Evolutionary conservation across 202 grass and related monocot species (phyloP).

Genomic region (Elaeis oleifera): DNA sequence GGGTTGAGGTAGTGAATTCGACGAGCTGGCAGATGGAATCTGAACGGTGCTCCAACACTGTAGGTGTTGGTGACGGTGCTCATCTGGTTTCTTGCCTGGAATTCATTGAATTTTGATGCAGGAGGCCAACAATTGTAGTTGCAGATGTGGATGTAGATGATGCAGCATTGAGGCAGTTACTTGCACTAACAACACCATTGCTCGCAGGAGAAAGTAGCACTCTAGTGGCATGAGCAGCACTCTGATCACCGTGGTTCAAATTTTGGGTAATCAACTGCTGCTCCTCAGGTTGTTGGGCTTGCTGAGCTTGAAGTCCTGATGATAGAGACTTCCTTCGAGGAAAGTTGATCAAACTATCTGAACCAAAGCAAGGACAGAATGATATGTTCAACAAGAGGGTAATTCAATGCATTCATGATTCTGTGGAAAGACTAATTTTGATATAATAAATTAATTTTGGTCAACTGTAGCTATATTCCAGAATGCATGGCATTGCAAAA

Average conservation of each 20-base stretch:
- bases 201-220: conserved; percentile 48
- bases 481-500: no score
- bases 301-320: conserved; percentile 32
- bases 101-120: conserved; percentile 50
- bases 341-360: conserved; percentile 82
- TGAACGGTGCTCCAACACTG: conserved; percentile 33
- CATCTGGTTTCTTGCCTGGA: conserved; percentile 60
- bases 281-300: conserved; percentile 44
- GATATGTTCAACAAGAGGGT: no score
- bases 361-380: background rate
- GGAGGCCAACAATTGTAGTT: conserved; percentile 30
- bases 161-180: conserved; percentile 48
- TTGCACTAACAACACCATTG: conserved; percentile 51
- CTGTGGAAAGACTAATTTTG: no score
- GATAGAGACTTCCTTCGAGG: conserved; percentile 45
- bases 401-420: no score
- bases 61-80: conserved; percentile 31
- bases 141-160: conserved; percentile 47
- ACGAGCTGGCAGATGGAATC: conserved; percentile 50
- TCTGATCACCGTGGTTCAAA: conserved; percentile 53
- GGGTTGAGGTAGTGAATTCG: conserved; percentile 55
- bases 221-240: conserved; percentile 32
- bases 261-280: conserved; percentile 47
- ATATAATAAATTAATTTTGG: no score
- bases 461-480: no score